Percentiles rank a stretch among this genome's conserved stretches.
phyloP scores from a whole-genome alignment of 23 red algal species.

The Pyropia haitanensis region DNA sequence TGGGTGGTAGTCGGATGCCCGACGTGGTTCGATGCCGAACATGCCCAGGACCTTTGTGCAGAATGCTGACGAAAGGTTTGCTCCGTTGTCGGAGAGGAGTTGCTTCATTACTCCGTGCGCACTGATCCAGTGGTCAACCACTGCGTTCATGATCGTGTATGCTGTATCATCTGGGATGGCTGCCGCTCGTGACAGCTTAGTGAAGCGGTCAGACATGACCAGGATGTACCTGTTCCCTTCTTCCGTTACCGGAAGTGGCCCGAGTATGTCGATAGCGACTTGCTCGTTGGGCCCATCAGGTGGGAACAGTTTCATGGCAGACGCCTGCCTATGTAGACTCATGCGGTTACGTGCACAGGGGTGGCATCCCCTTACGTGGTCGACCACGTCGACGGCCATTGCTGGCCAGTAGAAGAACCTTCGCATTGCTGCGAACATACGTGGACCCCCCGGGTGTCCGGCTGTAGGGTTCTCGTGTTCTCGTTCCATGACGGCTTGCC shows the following conservation, averaged over 20 bases:
- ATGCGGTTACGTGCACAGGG: not conserved
- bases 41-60: too few species aligned
- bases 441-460: constrained; percentile 4
- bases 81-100: too few species aligned
- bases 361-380: not conserved
- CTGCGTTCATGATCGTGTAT: not conserved
- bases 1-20: too few species aligned
- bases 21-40: too few species aligned
- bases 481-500: not conserved
- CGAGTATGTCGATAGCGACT: constrained; percentile 28
- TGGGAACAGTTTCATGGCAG: constrained; percentile 9
- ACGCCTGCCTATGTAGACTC: not conserved
- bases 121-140: not conserved
- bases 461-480: not conserved
- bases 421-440: constrained; percentile 6
- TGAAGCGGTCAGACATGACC: constrained; percentile 23
- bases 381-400: constrained; percentile 4
- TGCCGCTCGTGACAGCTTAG: constrained; percentile 12
- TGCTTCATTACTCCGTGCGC: too few species aligned
- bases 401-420: constrained; percentile 5
- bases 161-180: not conserved
- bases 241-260: constrained; percentile 6
- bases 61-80: too few species aligned
- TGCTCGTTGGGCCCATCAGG: not conserved
- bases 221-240: constrained; percentile 12